Conservation (phyloP, 2,329 filamentous ascomycete genomes). For the Albifimbria verrucaria region DNA sequence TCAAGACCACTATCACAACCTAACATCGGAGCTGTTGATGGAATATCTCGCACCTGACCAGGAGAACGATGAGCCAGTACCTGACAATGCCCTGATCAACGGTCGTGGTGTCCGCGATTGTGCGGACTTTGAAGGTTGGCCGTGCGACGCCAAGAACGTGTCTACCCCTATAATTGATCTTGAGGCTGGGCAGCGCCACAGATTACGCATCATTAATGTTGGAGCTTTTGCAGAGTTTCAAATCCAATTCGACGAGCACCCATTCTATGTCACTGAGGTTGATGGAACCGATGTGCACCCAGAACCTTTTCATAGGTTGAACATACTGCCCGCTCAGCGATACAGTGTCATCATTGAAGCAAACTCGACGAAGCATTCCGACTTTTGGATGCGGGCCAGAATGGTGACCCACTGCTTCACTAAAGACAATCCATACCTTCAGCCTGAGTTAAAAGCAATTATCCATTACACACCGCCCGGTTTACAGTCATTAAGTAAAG, state of each 20-base stretch:
- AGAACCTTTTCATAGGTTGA: slow-evolving; percentile 54
- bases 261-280: slow-evolving; percentile 63
- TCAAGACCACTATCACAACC: slow-evolving; percentile 71
- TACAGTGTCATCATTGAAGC: slow-evolving; percentile 65
- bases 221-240: slow-evolving; percentile 72
- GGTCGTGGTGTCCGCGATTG: slow-evolving; percentile 37
- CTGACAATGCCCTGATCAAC: slow-evolving; percentile 63
- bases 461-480: too few relatives aligned
- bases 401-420: slow-evolving; percentile 39
- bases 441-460: slow-evolving; percentile 45
- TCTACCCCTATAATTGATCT: slow-evolving; percentile 41
- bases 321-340: slow-evolving; percentile 69
- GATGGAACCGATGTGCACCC: slow-evolving; percentile 67
- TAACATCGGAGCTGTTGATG: slow-evolving; percentile 45
- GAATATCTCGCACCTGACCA: slow-evolving; percentile 53
- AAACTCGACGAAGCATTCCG: slow-evolving; percentile 47
- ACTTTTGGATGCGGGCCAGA: slow-evolving; percentile 62
- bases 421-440: slow-evolving; percentile 23
- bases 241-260: slow-evolving; percentile 65
- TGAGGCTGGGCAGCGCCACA: slow-evolving; percentile 55
- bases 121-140: slow-evolving; percentile 30
- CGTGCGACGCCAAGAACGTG: slow-evolving; percentile 40
- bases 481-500: too few relatives aligned
- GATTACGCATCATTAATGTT: slow-evolving; percentile 66
- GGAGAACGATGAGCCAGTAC: slow-evolving; percentile 62